Conservation (phyloP, 1,284 basidiomycete species). For the Apiotrichum porosum region DNA sequence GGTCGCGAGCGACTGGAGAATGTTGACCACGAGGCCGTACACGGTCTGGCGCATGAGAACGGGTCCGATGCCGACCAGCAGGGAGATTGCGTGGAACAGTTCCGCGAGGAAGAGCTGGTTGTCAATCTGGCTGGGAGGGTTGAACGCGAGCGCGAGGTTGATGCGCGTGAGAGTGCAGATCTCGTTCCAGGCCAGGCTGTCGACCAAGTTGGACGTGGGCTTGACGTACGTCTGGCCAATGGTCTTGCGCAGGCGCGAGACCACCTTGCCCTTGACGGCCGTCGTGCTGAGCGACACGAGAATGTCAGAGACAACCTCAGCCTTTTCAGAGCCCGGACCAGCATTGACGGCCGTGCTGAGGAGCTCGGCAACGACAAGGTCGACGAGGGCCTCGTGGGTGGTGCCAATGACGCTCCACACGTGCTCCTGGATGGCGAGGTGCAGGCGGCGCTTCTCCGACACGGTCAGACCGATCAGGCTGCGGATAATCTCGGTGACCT, state of each 20-base stretch:
- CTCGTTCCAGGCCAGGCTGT: conserved; percentile 76
- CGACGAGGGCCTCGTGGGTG: conserved; percentile 61
- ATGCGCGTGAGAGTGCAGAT: conserved; percentile 73
- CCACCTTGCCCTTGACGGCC: conserved; percentile 68
- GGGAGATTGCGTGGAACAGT: conserved; percentile 67
- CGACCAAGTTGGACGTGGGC: conserved; percentile 58
- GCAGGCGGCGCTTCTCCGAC: conserved; percentile 61
- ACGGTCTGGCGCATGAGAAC: conserved; percentile 69
- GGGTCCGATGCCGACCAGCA: conserved; percentile 69
- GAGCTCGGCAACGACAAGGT: conserved; percentile 70
- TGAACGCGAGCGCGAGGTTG: conserved; percentile 64
- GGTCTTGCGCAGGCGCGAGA: conserved; percentile 73
- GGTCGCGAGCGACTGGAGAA: conserved; percentile 62
- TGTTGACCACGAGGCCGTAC: conserved; percentile 73
- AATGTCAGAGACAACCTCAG: conserved; percentile 69
- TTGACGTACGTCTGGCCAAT: conserved; percentile 67
- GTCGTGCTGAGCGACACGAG: conserved; percentile 70
- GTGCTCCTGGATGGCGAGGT: conserved; percentile 62
- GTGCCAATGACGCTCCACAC: conserved; percentile 71
- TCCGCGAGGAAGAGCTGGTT: conserved; percentile 78
- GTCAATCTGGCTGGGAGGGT: conserved; percentile 59
- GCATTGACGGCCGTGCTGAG: conserved; percentile 73
- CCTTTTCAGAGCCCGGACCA: conserved; percentile 67
- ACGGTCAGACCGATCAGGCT: conserved; percentile 69
- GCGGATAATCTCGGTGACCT: conserved; percentile 68